Evolutionary conservation across 148 eudicot genomes (phyloP).

Genomic region (Dysphania ambrosioides): DNA sequence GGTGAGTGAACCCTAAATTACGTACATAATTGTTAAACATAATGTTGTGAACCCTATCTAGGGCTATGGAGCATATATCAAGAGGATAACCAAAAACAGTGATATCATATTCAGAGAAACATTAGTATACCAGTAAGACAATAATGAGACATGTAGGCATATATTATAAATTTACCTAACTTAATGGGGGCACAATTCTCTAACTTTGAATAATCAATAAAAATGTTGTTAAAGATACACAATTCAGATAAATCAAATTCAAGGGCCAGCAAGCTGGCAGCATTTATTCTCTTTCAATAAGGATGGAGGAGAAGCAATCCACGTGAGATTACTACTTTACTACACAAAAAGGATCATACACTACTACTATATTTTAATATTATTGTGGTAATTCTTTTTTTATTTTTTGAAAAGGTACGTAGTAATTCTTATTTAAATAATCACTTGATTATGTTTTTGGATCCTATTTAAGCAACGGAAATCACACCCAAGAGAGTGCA

Average conservation of each 20-base stretch:
- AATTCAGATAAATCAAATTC: neutral
- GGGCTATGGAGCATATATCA: neutral
- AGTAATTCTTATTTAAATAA: too few species aligned
- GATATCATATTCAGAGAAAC: neutral
- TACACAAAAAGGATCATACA: constrained; percentile 19
- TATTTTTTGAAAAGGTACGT: too few species aligned
- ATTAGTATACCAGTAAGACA: constrained; percentile 15
- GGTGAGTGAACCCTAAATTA: too few species aligned
- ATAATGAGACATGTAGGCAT: constrained; percentile 17
- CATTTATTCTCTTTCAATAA: constrained; percentile 38
- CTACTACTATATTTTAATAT: too few species aligned
- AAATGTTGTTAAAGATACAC: constrained; percentile 23
- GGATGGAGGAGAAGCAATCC: constrained; percentile 35
- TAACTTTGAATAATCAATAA: constrained; percentile 7
- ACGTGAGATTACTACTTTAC: constrained; percentile 30
- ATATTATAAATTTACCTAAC: too few species aligned
- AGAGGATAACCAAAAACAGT: neutral
- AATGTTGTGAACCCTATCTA: too few species aligned
- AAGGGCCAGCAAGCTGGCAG: constrained; percentile 17
- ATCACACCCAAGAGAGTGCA: constrained; percentile 25
- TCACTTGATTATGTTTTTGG: too few species aligned
- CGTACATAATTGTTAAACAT: too few species aligned
- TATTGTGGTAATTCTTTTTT: neutral
- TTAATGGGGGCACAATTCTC: constrained; percentile 23
- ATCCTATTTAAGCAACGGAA: constrained; percentile 25